Conservation (phyloP, 805 yeast genomes). For the Myxozyma monticola region DNA sequence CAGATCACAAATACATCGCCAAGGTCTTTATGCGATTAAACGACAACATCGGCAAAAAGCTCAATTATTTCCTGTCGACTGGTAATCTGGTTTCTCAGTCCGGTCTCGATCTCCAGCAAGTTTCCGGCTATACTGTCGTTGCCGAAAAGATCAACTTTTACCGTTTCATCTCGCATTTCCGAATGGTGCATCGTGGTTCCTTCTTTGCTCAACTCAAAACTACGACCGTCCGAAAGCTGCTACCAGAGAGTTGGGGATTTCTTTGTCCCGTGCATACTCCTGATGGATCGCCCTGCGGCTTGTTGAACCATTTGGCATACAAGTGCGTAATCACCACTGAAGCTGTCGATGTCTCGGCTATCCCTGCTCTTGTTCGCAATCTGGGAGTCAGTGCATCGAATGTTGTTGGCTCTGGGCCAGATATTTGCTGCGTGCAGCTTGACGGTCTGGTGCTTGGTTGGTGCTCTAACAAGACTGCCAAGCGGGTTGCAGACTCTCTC, state of each 20-base stretch:
- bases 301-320: constrained; percentile 93
- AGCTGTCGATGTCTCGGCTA: constrained; percentile 68
- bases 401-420: constrained; percentile 82
- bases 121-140: constrained; percentile 95
- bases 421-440: constrained; percentile 83
- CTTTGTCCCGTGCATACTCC: constrained; percentile 99
- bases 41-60: constrained; percentile 91
- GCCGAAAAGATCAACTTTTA: constrained; percentile 98
- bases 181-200: constrained; percentile 99
- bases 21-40: constrained; percentile 76
- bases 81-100: constrained; percentile 97
- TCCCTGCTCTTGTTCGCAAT: constrained; percentile 63
- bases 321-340: constrained; percentile 84
- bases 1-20: constrained; percentile 77
- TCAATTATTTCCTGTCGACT: constrained; percentile 91
- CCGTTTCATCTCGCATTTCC: constrained; percentile 95
- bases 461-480: constrained; percentile 88
- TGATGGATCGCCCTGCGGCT: constrained; percentile 99
- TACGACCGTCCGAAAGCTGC: constrained; percentile 90
- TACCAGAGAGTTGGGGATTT: constrained; percentile 99
- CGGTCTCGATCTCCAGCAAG: constrained; percentile 96
- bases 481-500: constrained; percentile 80
- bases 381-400: constrained; percentile 83
- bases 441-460: constrained; percentile 94
- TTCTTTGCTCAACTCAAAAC: constrained; percentile 98